Conservation (phyloP, 345 rosid species). For the Citrus australasica region DNA sequence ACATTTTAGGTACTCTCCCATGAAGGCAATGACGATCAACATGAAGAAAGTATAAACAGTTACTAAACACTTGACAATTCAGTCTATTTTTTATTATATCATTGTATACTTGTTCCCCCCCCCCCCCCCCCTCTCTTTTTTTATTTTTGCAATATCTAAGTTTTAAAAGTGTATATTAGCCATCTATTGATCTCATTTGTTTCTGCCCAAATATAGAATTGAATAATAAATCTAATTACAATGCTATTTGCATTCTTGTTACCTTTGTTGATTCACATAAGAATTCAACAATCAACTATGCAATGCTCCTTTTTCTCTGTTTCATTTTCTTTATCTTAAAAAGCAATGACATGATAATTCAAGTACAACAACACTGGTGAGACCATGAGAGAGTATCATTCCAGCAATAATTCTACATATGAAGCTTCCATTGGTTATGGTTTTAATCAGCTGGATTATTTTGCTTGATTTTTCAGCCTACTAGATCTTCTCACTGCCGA, state of each 20-base stretch:
- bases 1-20: not conserved
- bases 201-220: not conserved
- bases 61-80: not conserved
- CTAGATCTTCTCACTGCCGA: conserved; percentile 9
- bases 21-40: conserved; percentile 1
- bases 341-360: too few relatives aligned
- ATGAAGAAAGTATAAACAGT: not conserved
- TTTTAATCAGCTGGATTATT: not conserved
- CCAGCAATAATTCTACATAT: not conserved
- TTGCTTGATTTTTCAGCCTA: conserved; percentile 1
- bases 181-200: not conserved
- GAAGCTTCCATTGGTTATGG: not conserved
- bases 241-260: too few relatives aligned
- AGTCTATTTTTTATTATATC: too few relatives aligned
- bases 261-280: not conserved
- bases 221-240: not conserved
- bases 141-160: not conserved
- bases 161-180: not conserved
- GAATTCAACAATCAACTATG: not conserved
- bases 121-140: too few relatives aligned
- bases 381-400: not conserved
- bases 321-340: not conserved
- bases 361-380: too few relatives aligned
- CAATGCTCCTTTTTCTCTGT: not conserved
- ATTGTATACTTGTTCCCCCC: too few relatives aligned